A percentile compares a stretch with the other conserved stretches of the same genome.
Conservation (phyloP, 768 basidiomycete genomes). For the Gautieria morchelliformis region DNA sequence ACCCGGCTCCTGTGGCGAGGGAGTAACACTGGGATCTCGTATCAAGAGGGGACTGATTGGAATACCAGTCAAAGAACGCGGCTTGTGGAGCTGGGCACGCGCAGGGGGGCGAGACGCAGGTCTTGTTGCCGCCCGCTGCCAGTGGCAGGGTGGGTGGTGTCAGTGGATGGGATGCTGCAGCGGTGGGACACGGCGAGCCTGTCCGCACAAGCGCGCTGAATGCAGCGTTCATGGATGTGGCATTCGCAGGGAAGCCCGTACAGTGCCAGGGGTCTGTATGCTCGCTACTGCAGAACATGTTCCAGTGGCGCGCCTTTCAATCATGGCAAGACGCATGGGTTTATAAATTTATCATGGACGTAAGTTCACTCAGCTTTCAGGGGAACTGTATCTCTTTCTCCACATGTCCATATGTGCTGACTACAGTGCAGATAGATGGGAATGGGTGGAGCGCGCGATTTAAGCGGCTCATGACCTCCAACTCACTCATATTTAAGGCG, state of each 20-base stretch:
- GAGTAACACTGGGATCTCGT: conserved; percentile 56
- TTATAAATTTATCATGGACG: conserved; percentile 55
- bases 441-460: conserved; percentile 65
- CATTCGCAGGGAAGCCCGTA: conserved; percentile 38
- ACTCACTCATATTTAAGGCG: conserved; percentile 56
- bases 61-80: conserved; percentile 37
- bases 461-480: conserved; percentile 51
- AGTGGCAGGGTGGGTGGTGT: conserved; percentile 20
- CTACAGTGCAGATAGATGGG: conserved; percentile 37
- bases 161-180: conserved; percentile 23
- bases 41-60: conserved; percentile 35
- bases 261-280: conserved; percentile 38
- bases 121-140: conserved; percentile 25
- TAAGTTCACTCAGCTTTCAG: conserved; percentile 19
- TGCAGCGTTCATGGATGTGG: conserved; percentile 51
- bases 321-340: conserved; percentile 39
- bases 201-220: conserved; percentile 25
- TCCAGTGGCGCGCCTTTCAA: conserved; percentile 41
- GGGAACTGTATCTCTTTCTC: no score
- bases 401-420: no score
- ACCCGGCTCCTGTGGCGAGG: conserved; percentile 66
- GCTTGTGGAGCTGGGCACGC: conserved; percentile 35
- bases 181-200: not conserved
- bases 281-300: conserved; percentile 31
- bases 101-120: conserved; percentile 28